phyloP scores from a whole-genome alignment of 495 filamentous ascomycete species.

The Recurvomyces mirabilis region DNA sequence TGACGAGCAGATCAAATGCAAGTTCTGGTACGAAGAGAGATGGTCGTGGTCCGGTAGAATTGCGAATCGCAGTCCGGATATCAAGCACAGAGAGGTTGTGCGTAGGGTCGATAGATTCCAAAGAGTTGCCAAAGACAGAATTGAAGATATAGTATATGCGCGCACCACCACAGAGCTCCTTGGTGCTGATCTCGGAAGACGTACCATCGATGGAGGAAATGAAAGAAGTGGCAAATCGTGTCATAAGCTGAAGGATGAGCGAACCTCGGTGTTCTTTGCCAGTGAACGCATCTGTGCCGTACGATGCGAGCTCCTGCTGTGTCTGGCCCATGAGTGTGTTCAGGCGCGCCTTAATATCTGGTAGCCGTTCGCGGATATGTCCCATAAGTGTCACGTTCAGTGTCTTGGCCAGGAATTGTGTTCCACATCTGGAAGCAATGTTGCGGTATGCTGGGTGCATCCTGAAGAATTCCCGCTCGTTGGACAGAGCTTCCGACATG shows the following conservation, averaged over 20 bases:
- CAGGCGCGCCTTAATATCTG: conserved; percentile 93
- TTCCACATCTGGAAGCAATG: conserved; percentile 87
- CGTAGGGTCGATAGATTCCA: conserved; percentile 92
- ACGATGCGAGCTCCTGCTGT: conserved; percentile 95
- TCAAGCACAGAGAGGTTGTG: conserved; percentile 91
- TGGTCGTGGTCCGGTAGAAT: conserved; percentile 91
- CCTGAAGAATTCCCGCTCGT: conserved; percentile 90
- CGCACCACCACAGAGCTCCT: conserved; percentile 92
- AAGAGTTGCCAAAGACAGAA: conserved; percentile 92
- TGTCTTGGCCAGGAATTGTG: conserved; percentile 88
- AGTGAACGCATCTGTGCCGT: conserved; percentile 95
- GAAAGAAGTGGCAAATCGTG: conserved; percentile 92
- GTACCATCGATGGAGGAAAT: conserved; percentile 98
- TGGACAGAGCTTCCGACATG: conserved; percentile 75
- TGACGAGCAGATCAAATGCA: conserved; percentile 93
- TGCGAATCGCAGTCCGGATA: conserved; percentile 94
- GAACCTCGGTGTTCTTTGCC: conserved; percentile 94
- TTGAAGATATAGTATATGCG: conserved; percentile 99
- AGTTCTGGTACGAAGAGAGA: conserved; percentile 95
- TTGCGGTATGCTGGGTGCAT: conserved; percentile 96
- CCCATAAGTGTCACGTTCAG: conserved; percentile 90
- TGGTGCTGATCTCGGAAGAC: conserved; percentile 95
- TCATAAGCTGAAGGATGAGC: conserved; percentile 94
- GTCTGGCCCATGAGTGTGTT: conserved; percentile 99
- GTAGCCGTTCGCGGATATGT: conserved; percentile 89